Evolutionary conservation across 768 basidiomycete genomes (phyloP), one percentile per base, ranked within the genome.

Genomic region (Lepiota venenata): DNA sequence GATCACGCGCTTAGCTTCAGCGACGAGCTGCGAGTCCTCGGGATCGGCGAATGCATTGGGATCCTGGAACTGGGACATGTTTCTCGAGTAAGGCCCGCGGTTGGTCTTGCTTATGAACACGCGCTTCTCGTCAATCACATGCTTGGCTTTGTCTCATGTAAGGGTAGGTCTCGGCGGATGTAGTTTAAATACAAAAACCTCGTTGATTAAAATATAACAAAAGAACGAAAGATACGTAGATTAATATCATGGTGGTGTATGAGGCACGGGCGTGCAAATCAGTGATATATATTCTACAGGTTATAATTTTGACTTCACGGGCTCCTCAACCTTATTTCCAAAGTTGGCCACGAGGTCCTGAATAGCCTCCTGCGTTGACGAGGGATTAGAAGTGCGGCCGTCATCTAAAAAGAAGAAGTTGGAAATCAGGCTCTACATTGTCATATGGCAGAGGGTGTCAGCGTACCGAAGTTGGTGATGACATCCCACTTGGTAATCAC

Each of bases 391-490:
- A 11, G 93, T 81, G 22, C 89, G 84, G 3, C 83, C 87, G 63
- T 93, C 90, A 60, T 87, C 90, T 91, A 40, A 37, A 50, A 22
- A 27, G 9, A n/a, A n/a, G n/a, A 36, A 11, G 4, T 15, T 9
- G 22, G 15, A 16, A n/a, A 38, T 56, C 40, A 41, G 27, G 9
- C n/a, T 22, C 8, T 20, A 20, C 14, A 44, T 20, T 15, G 49
- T 4, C 8, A 16, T 29, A 29, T 18, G 37, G 14, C 16, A 14
- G 15, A 45, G 42, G n/a, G 12, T 14, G 43, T 9, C 1, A 2
- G 71, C 82, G 58, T 63, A 92, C 91, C 78, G 65, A 98, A 99
- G 66, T 83, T 76, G 21, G 91, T 96, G 68, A 98, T 89, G 47
- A 74, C 69, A 42, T 79, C 75, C 95, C 94, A 98, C 63, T 93